Evolutionary conservation across 768 basidiomycete genomes (phyloP), one percentile per base, ranked within the genome.

Genomic region (Macrolepiota dolichaula): DNA sequence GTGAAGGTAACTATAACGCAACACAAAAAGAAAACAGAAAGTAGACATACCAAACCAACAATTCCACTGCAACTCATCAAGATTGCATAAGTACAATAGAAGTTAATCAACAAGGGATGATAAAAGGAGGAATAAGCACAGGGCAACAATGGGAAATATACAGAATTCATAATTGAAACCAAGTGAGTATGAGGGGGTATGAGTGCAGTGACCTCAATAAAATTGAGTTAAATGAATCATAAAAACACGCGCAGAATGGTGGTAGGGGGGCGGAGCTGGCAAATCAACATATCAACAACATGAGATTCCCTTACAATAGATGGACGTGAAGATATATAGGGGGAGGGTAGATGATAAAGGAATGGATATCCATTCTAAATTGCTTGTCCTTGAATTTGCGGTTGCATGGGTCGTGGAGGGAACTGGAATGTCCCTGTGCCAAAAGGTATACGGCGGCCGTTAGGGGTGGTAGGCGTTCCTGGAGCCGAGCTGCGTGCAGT

Each of bases 281-380:
- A 27, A 49, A 49, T 50, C 13, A 57, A 57, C 44, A 47, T 49
- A 55, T 55, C 15, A 55, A 55, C 54, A 55, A 17, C 40, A 27
- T 49, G 25, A 24, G 12, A 22, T 42, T 57, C 56, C 35, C 36
- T 32, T 37, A 50, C 32, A 32, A 52, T 35, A 32, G 10, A 37
- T 42, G 17, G 32, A 24, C 25, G 36, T 36, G 51, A 51, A 37
- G 38, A 54, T 37, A 38, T 37, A 15, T 32, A 19, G 25, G 19
- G 80, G 81, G 77, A 11, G 74, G 77, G 44, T 91, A 95, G 74
- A 89, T 82, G 81, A 56, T 32, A 32, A 32, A 32, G 7, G 79
- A 19, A 22, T 6, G 17, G 4, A 44, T 19, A 19, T 44, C 19
- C 42, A 44, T 19, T 6, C 42, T 44, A 44, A n/a, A n/a, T 44